These are phyloP conservation scores for Acanthamoeba sp. DNA, from an alignment of 208 protist species.

Conservation along the genomic window DNA sequence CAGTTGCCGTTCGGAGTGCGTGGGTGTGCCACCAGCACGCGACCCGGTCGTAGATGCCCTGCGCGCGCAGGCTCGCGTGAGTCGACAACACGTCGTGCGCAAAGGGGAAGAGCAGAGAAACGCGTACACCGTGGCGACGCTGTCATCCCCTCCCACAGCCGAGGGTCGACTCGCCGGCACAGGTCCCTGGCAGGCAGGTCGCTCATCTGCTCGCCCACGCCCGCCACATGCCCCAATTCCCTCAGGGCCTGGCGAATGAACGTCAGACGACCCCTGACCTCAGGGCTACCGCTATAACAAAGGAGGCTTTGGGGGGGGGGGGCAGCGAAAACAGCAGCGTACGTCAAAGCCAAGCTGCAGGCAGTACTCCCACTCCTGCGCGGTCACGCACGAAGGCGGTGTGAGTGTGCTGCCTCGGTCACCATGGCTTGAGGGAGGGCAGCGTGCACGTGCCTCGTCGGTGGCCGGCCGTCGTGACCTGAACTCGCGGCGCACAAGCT, in stretches of 20 bases:
- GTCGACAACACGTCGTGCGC: no score
- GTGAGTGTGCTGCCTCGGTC: neutral
- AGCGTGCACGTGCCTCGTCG: neutral
- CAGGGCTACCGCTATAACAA: no score
- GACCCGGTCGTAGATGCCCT: slow-evolving; percentile 22
- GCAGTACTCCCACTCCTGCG: slow-evolving; percentile 3
- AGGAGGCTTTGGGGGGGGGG: no score
- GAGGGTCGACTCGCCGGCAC: neutral
- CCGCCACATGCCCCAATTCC: neutral
- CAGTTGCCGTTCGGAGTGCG: neutral
- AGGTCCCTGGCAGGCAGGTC: neutral
- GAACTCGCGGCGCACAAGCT: slow-evolving; percentile 18
- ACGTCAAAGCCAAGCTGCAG: neutral
- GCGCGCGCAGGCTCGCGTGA: neutral
- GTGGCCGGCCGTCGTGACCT: neutral
- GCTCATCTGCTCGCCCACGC: neutral
- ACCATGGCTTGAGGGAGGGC: neutral
- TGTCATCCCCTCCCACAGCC: slow-evolving; percentile 7
- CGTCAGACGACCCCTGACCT: no score
- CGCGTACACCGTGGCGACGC: neutral
- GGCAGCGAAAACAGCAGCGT: neutral
- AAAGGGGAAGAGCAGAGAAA: neutral
- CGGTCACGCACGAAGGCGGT: no score
- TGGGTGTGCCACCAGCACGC: neutral
- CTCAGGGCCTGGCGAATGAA: neutral